Conservation (phyloP, 148 eudicot genomes). For the Heliamphora exappendiculata region DNA sequence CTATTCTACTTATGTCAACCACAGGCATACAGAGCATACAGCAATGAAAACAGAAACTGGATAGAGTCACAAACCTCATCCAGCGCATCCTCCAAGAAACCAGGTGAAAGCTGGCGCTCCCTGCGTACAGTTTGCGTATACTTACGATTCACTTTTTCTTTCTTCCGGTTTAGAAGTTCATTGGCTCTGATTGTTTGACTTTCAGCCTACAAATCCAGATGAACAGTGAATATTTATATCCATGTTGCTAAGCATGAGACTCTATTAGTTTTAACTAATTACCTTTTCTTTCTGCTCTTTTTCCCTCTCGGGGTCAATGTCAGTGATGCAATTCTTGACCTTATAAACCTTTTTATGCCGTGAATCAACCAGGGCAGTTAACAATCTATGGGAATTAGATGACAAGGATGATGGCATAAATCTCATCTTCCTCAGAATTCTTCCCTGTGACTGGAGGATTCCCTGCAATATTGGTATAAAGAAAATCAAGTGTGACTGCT, state of each 20-base stretch:
- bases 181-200: constrained; percentile 84
- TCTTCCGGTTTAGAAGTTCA: constrained; percentile 63
- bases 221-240: background rate
- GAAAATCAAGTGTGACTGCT: background rate
- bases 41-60: background rate
- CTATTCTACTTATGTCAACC: background rate
- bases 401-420: constrained; percentile 95
- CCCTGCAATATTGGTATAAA: constrained; percentile 46
- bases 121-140: constrained; percentile 64
- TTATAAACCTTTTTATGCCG: constrained; percentile 87
- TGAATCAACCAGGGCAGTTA: constrained; percentile 93
- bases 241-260: background rate
- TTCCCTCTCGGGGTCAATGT: constrained; percentile 98
- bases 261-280: constrained; percentile 10
- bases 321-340: constrained; percentile 89
- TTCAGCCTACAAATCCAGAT: constrained; percentile 55
- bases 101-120: constrained; percentile 95
- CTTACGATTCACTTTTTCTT: constrained; percentile 84
- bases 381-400: constrained; percentile 83
- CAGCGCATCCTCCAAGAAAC: constrained; percentile 87
- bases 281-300: constrained; percentile 91
- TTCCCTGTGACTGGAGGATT: constrained; percentile 91
- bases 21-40: background rate
- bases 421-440: constrained; percentile 73
- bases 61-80: constrained; percentile 53